Conservation (phyloP, 306 rosid genomes). For the Ammopiptanthus mongolicus region DNA sequence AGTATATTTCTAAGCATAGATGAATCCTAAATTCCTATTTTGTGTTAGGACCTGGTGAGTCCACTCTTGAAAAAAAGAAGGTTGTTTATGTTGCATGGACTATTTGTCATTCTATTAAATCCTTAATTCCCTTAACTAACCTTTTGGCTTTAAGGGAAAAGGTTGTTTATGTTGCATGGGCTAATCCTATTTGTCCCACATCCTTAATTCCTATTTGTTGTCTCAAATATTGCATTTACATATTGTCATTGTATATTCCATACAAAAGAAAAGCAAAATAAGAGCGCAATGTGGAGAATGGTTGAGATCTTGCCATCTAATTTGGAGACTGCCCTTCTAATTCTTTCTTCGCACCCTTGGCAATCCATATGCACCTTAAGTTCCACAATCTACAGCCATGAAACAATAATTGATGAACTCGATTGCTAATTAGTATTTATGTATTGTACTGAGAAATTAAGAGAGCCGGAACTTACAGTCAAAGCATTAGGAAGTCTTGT, state of each 20-base stretch:
- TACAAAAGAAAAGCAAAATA: background rate
- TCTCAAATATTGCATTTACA: background rate
- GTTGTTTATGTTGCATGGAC: background rate
- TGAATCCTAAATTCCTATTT: too few relatives aligned
- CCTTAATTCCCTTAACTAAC: too few relatives aligned
- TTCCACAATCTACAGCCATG: conserved; percentile 55
- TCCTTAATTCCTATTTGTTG: too few relatives aligned
- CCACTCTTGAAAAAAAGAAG: too few relatives aligned
- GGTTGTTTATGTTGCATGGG: too few relatives aligned
- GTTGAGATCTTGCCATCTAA: conserved; percentile 43
- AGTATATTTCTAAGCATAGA: too few relatives aligned
- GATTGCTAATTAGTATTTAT: background rate
- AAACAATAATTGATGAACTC: background rate
- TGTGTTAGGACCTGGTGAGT: too few relatives aligned
- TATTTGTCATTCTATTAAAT: too few relatives aligned
- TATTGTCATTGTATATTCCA: background rate
- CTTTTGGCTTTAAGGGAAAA: too few relatives aligned
- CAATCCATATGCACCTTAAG: conserved; percentile 88
- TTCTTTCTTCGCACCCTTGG: conserved; percentile 70
- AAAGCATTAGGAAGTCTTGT: conserved; percentile 37
- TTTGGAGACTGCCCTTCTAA: conserved; percentile 64
- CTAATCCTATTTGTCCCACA: too few relatives aligned
- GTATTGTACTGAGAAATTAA: background rate
- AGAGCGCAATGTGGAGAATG: background rate
- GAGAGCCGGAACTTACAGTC: conserved; percentile 44